Conservation (phyloP, 2,329 filamentous ascomycete genomes). For the Diplocarpon rosae region DNA sequence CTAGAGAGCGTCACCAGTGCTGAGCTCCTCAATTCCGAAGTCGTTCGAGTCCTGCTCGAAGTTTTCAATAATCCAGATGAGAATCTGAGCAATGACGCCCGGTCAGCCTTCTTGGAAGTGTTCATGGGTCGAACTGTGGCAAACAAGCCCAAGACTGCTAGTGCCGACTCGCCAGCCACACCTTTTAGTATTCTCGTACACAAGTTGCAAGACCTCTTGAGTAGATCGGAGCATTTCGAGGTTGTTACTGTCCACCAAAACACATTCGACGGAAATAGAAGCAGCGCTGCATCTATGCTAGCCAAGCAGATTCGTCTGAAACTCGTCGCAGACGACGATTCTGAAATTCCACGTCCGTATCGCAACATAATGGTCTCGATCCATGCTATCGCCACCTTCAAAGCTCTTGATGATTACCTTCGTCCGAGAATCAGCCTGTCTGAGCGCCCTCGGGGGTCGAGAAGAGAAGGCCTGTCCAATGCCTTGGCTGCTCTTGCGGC, state of each 20-base stretch:
- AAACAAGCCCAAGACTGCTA: slow-evolving; percentile 49
- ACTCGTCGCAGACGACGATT: slow-evolving; percentile 79
- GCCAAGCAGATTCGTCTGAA: slow-evolving; percentile 90
- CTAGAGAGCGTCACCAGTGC: slow-evolving; percentile 92
- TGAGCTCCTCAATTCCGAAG: slow-evolving; percentile 79
- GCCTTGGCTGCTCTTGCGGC: slow-evolving; percentile 69
- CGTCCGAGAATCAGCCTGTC: slow-evolving; percentile 76
- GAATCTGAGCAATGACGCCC: slow-evolving; percentile 51
- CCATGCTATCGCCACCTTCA: slow-evolving; percentile 96
- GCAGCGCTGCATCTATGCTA: slow-evolving; percentile 88
- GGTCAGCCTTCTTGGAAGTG: slow-evolving; percentile 75
- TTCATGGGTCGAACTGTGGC: slow-evolving; percentile 74
- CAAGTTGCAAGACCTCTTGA: slow-evolving; percentile 91
- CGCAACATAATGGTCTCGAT: slow-evolving; percentile 97
- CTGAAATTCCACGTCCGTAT: slow-evolving; percentile 78
- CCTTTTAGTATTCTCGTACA: slow-evolving; percentile 85
- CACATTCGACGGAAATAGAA: slow-evolving; percentile 78
- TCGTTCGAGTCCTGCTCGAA: slow-evolving; percentile 73
- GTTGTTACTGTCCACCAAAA: slow-evolving; percentile 93
- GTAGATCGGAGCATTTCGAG: slow-evolving; percentile 95
- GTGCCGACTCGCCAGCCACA: slow-evolving; percentile 60
- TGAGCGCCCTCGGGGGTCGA: slow-evolving; percentile 56
- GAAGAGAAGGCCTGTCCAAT: slow-evolving; percentile 52
- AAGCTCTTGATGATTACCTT: slow-evolving; percentile 89
- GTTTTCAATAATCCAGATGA: slow-evolving; percentile 67